A percentile compares a stretch with the other conserved stretches of the same genome.
Conservation (phyloP, 2,329 filamentous ascomycete species). For the Neofusicoccum sp. region DNA sequence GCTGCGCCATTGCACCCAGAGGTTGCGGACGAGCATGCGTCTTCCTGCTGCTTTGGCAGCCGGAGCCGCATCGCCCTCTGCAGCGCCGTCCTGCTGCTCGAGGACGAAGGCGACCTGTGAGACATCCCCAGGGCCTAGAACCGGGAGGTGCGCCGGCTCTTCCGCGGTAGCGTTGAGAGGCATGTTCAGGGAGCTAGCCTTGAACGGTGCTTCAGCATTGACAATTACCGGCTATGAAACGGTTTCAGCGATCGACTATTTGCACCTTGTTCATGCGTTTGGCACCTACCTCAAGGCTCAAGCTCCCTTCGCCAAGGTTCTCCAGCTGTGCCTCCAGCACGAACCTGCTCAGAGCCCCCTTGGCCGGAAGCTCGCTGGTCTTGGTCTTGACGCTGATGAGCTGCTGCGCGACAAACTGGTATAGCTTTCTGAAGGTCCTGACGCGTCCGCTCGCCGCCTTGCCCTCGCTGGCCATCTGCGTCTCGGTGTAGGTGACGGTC, state of each 20-base stretch:
- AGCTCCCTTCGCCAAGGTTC: slow-evolving; percentile 83
- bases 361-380: slow-evolving; percentile 63
- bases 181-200: slow-evolving; percentile 58
- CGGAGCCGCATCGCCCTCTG: slow-evolving; percentile 40
- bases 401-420: slow-evolving; percentile 93
- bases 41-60: slow-evolving; percentile 39
- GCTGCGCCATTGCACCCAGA: slow-evolving; percentile 86
- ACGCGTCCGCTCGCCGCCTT: slow-evolving; percentile 62
- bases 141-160: slow-evolving; percentile 41
- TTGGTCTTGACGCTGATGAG: slow-evolving; percentile 91
- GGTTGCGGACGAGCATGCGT: slow-evolving; percentile 69
- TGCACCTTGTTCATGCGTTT: not conserved
- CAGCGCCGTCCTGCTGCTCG: slow-evolving; percentile 55
- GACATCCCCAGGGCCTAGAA: slow-evolving; percentile 64
- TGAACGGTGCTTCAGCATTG: slow-evolving; percentile 57
- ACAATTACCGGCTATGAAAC: slow-evolving; percentile 47
- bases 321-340: slow-evolving; percentile 93
- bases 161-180: slow-evolving; percentile 42
- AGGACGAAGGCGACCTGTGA: slow-evolving; percentile 66
- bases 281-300: slow-evolving; percentile 69
- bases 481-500: slow-evolving; percentile 92
- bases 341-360: slow-evolving; percentile 57
- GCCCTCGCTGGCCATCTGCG: slow-evolving; percentile 55
- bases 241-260: not conserved
- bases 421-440: slow-evolving; percentile 89